Conservation (phyloP, 1,139 yeast species). For the Suhomyces wounanorum region DNA sequence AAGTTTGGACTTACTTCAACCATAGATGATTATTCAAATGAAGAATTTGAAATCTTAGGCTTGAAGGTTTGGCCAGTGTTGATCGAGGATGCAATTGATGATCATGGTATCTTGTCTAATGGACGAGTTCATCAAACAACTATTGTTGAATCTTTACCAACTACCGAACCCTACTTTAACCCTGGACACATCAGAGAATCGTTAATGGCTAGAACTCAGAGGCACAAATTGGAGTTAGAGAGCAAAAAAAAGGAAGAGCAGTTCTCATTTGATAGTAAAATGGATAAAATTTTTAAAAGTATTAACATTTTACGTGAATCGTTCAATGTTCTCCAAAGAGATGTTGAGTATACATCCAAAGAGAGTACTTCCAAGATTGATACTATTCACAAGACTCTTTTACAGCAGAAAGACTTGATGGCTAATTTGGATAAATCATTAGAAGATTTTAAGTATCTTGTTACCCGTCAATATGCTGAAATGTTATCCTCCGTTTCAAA, state of each 20-base stretch:
- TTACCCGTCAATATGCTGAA: conserved; percentile 39
- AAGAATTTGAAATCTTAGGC: conserved; percentile 61
- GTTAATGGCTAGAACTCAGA: conserved; percentile 40
- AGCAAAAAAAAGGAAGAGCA: not conserved
- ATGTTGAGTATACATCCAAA: conserved; percentile 14
- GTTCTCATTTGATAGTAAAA: not conserved
- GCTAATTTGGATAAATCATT: conserved; percentile 21
- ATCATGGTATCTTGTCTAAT: conserved; percentile 54
- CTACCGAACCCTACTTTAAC: conserved; percentile 4
- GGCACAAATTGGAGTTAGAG: conserved; percentile 24
- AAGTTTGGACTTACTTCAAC: conserved; percentile 56
- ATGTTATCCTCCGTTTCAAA: conserved; percentile 35
- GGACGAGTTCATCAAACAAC: conserved; percentile 36
- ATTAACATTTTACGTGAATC: conserved; percentile 8
- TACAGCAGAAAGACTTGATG: conserved; percentile 19
- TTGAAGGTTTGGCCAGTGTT: conserved; percentile 55
- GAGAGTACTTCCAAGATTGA: conserved; percentile 17
- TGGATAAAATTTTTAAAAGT: not conserved
- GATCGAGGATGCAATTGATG: conserved; percentile 57
- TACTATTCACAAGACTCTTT: conserved; percentile 22
- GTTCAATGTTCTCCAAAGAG: conserved; percentile 8
- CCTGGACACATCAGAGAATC: conserved; percentile 37
- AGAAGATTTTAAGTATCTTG: conserved; percentile 27
- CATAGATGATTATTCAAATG: conserved; percentile 42
- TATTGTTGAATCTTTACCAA: conserved; percentile 14